phyloP scores from a whole-genome alignment of 495 filamentous ascomycete species.

The Astrothelium subdiscretum region DNA sequence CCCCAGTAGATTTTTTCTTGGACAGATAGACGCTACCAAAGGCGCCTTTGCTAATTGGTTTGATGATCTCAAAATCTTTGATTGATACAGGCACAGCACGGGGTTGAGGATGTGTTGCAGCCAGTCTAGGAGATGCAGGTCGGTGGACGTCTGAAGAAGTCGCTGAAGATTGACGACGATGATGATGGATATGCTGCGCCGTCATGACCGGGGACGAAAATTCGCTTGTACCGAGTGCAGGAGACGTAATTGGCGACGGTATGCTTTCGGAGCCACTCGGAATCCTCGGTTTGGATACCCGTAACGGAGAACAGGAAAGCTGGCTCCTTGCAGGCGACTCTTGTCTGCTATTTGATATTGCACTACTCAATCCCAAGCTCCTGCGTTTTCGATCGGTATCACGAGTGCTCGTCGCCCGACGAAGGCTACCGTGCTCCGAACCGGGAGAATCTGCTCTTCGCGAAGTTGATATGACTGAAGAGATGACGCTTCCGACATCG shows the following conservation, averaged over 20 bases:
- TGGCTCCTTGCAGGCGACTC: slow-evolving; percentile 65
- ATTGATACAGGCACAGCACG: slow-evolving; percentile 87
- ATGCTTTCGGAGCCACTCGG: slow-evolving; percentile 62
- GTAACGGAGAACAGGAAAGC: slow-evolving; percentile 75
- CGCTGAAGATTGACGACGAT: slow-evolving; percentile 86
- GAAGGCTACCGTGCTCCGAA: slow-evolving; percentile 69
- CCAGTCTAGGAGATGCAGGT: slow-evolving; percentile 72
- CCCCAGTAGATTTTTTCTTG: slow-evolving; percentile 95
- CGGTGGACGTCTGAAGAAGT: slow-evolving; percentile 57
- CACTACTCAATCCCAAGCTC: slow-evolving; percentile 66
- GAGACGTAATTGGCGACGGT: slow-evolving; percentile 79
- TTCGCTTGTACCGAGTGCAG: slow-evolving; percentile 69
- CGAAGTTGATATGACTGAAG: slow-evolving; percentile 57
- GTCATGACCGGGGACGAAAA: slow-evolving; percentile 57
- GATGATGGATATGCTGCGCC: slow-evolving; percentile 49
- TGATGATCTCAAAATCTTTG: slow-evolving; percentile 99
- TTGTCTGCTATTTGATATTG: slow-evolving; percentile 68
- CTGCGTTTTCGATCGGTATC: slow-evolving; percentile 68
- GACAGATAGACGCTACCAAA: slow-evolving; percentile 96
- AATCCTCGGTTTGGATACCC: slow-evolving; percentile 74
- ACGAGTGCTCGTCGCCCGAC: slow-evolving; percentile 45
- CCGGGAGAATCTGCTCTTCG: slow-evolving; percentile 78
- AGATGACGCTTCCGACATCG: slow-evolving; percentile 64
- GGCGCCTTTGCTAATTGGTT: slow-evolving; percentile 96
- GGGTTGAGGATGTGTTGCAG: slow-evolving; percentile 57